Conservation (phyloP, 306 rosid species). For the Glycine tomentella region DNA sequence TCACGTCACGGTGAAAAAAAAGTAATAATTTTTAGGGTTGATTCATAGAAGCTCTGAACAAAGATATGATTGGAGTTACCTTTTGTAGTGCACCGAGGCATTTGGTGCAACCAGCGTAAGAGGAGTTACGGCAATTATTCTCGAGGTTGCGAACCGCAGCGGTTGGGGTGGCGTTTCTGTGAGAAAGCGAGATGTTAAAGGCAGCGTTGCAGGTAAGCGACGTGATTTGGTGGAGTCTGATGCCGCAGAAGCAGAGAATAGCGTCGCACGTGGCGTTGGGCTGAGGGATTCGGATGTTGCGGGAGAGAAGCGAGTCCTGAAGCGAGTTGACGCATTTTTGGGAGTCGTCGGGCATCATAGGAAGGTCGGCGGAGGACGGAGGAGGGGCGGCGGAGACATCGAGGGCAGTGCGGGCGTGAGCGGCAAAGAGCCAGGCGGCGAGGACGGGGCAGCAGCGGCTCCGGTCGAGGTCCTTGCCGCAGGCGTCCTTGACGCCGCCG, state of each 20-base stretch:
- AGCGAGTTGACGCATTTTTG: constrained; percentile 94
- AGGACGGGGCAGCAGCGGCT: constrained; percentile 97
- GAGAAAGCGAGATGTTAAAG: constrained; percentile 66
- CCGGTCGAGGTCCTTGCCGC: constrained; percentile 89
- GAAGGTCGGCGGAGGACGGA: constrained; percentile 62
- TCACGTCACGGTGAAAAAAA: too few relatives aligned
- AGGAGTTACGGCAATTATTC: constrained; percentile 79
- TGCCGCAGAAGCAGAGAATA: constrained; percentile 90
- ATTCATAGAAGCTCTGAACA: too few relatives aligned
- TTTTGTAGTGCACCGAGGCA: constrained; percentile 86
- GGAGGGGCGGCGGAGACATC: constrained; percentile 58
- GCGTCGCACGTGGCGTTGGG: constrained; percentile 94
- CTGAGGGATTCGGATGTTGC: constrained; percentile 83
- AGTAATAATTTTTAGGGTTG: too few relatives aligned
- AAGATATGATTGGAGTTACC: constrained; percentile 45
- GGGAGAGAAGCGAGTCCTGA: constrained; percentile 68
- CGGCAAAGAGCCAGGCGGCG: constrained; percentile 98
- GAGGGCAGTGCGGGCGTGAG: constrained; percentile 87
- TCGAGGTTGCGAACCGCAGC: constrained; percentile 75
- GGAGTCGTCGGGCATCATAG: constrained; percentile 98
- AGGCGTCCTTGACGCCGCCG: constrained; percentile 93
- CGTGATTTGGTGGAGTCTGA: constrained; percentile 85
- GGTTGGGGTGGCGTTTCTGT: constrained; percentile 77
- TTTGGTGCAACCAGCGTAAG: constrained; percentile 87
- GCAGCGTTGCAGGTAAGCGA: constrained; percentile 86